Conservation (phyloP, 805 yeast genomes). For the Komagataella populi region DNA sequence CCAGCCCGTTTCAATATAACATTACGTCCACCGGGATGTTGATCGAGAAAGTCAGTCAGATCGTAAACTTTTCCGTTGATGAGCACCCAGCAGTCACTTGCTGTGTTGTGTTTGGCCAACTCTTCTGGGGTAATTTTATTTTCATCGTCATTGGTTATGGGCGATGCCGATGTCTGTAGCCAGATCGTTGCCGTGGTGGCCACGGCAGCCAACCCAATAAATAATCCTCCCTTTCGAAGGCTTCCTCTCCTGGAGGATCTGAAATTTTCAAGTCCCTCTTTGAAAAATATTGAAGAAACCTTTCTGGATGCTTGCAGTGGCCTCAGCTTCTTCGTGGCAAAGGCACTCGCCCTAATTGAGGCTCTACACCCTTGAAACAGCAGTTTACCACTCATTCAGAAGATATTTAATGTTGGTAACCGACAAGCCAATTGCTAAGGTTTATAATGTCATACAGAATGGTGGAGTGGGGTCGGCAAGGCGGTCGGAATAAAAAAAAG, state of each 20-base stretch:
- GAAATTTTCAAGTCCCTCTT: not conserved
- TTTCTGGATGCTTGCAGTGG: not conserved
- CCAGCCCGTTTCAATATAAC: slow-evolving; percentile 29
- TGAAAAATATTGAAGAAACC: not conserved
- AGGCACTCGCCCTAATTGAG: not conserved
- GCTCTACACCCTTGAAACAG: not conserved
- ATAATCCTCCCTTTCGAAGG: not conserved
- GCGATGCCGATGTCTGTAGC: not conserved
- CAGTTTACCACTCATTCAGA: not conserved
- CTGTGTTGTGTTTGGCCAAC: slow-evolving; percentile 35
- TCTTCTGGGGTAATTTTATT: slow-evolving; percentile 1
- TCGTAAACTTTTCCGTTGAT: slow-evolving; percentile 31
- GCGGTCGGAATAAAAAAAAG: not conserved
- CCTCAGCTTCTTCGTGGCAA: not conserved
- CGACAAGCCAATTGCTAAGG: not conserved
- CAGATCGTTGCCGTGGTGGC: not conserved
- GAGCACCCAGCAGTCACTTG: slow-evolving; percentile 33
- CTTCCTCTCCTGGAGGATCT: not conserved
- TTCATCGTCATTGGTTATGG: slow-evolving; percentile 1
- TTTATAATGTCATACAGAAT: not conserved
- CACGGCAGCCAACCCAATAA: not conserved
- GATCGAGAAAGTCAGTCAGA: slow-evolving; percentile 22
- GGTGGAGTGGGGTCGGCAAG: not conserved
- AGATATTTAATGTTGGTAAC: not conserved
- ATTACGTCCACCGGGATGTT: slow-evolving; percentile 21